These are phyloP conservation scores for Carallia brachiata DNA, from an alignment of 345 rosid species.

Conservation along the genomic window DNA sequence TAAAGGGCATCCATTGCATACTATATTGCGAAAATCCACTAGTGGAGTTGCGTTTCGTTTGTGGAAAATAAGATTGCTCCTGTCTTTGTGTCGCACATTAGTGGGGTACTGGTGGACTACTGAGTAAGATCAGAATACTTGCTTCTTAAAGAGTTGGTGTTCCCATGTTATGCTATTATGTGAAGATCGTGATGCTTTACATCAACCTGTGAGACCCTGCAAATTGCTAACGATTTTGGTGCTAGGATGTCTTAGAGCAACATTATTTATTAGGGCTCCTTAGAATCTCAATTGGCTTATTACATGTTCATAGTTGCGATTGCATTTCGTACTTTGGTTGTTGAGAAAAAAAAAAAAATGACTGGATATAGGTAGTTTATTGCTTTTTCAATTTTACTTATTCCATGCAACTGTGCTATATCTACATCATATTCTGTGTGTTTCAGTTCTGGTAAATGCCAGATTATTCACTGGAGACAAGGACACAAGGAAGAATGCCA, in stretches of 20 bases:
- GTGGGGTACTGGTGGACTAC: background rate
- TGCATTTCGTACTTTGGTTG: too few species aligned
- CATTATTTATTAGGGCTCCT: background rate
- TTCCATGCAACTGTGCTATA: background rate
- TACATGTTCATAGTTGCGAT: background rate
- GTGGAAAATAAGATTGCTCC: too few species aligned
- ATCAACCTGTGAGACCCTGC: background rate
- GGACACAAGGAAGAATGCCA: constrained; percentile 89
- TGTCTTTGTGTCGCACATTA: background rate
- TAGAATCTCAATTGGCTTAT: background rate
- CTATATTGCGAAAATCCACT: too few species aligned
- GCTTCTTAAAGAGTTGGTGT: background rate
- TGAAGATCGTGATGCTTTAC: background rate
- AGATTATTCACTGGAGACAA: constrained; percentile 91
- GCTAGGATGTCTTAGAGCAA: background rate
- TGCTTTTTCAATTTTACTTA: background rate
- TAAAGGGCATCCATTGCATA: too few species aligned
- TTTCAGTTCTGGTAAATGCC: constrained; percentile 84
- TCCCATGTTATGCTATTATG: background rate
- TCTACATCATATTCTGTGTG: constrained; percentile 21
- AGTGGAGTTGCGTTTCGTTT: background rate
- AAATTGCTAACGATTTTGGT: background rate
- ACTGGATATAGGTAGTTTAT: background rate
- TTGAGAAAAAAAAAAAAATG: background rate
- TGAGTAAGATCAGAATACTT: background rate